Evolutionary conservation across 2,329 filamentous ascomycete species (phyloP).

Genomic region (Monilinia aucupariae): DNA sequence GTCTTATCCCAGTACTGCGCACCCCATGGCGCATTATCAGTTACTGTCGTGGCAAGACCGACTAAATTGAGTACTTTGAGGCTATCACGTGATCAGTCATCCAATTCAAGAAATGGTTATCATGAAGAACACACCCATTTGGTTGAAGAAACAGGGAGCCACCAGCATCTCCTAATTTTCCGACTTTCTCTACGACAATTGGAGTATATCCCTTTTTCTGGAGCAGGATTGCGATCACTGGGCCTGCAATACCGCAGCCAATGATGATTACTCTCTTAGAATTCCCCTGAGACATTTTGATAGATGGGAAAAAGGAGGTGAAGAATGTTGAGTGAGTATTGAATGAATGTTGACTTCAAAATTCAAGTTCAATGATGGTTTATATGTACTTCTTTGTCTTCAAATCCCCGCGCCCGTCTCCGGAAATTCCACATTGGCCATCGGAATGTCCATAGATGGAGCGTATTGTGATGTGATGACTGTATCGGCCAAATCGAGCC

Average conservation of each 20-base stretch:
- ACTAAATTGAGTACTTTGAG: slow-evolving; percentile 12
- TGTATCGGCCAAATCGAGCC: not conserved
- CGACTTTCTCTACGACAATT: slow-evolving; percentile 18
- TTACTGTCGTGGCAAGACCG: slow-evolving; percentile 5
- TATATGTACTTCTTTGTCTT: not conserved
- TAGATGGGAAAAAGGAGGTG: not conserved
- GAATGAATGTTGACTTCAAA: not conserved
- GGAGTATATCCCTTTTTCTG: slow-evolving; percentile 21
- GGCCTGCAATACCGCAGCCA: slow-evolving; percentile 19
- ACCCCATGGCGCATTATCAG: not conserved
- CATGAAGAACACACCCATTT: slow-evolving; percentile 11
- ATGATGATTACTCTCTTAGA: slow-evolving; percentile 16
- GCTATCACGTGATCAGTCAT: not conserved
- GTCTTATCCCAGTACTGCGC: not conserved
- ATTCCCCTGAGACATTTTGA: not conserved
- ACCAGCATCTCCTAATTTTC: slow-evolving; percentile 11
- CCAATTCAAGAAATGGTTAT: not conserved
- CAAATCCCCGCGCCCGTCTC: no score
- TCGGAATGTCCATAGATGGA: not conserved
- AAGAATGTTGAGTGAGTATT: not conserved
- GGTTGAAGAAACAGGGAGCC: slow-evolving; percentile 14
- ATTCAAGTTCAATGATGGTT: not conserved
- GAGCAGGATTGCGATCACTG: slow-evolving; percentile 19
- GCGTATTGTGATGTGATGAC: not conserved
- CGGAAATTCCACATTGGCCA: not conserved